A percentile compares a stretch with the other conserved stretches of the same genome.
These are phyloP conservation scores for Salvia miltiorrhiza DNA, from an alignment of 257 asterid genomes.

Conservation along the genomic window DNA sequence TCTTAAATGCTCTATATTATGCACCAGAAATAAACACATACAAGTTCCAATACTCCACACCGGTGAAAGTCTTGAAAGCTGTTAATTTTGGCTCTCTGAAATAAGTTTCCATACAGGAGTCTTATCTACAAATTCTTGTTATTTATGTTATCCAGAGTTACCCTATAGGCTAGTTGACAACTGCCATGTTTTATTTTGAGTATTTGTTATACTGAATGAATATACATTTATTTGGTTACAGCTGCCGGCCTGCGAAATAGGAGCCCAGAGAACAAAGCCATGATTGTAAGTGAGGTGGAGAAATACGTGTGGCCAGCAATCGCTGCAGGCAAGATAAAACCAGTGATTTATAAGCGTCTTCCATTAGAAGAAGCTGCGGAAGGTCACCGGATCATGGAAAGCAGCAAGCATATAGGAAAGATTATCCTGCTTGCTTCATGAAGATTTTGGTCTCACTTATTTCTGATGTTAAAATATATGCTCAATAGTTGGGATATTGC, in stretches of 20 bases:
- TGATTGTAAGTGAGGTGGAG: constrained; percentile 85
- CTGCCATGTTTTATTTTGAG: background rate
- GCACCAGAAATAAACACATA: background rate
- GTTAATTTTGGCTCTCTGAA: background rate
- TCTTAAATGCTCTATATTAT: background rate
- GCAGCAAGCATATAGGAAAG: constrained; percentile 92
- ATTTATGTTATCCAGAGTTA: background rate
- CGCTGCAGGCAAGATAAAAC: constrained; percentile 70
- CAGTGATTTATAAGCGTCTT: constrained; percentile 60
- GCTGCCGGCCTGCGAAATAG: constrained; percentile 85
- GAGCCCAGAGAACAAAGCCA: constrained; percentile 68
- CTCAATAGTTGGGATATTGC: background rate
- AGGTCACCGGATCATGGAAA: constrained; percentile 80
- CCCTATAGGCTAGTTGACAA: background rate
- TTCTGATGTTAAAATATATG: too few species aligned
- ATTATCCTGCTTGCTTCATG: constrained; percentile 48
- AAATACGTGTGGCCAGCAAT: constrained; percentile 92
- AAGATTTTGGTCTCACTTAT: background rate
- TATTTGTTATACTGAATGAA: background rate
- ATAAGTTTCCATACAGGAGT: background rate
- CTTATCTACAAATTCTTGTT: background rate
- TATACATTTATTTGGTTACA: constrained; percentile 16
- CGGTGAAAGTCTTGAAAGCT: background rate
- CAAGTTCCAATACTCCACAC: background rate
- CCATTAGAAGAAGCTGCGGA: constrained; percentile 70